Evolutionary conservation across 345 rosid genomes (phyloP).

Genomic region (Dipteronia dyeriana): DNA sequence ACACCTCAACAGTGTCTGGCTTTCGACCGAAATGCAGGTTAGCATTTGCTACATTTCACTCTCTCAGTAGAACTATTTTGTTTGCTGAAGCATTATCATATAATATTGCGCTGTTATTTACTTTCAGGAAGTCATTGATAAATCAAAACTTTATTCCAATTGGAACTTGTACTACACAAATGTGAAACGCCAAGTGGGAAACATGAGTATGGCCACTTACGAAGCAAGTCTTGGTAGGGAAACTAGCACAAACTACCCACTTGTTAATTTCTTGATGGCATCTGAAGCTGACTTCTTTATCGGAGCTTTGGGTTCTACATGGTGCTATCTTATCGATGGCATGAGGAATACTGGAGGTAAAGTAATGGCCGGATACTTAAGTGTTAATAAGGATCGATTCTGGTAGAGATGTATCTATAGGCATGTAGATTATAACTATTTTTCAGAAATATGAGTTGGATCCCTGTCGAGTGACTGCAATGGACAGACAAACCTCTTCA

Average conservation of each 20-base stretch:
- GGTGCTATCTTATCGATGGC: slow-evolving; percentile 95
- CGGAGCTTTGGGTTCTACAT: slow-evolving; percentile 95
- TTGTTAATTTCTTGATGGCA: slow-evolving; percentile 94
- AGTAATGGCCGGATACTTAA: slow-evolving; percentile 88
- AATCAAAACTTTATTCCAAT: slow-evolving; percentile 40
- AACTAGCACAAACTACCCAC: slow-evolving; percentile 90
- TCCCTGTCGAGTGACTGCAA: background rate
- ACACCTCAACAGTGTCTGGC: slow-evolving; percentile 73
- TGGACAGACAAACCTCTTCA: background rate
- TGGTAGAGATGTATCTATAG: slow-evolving; percentile 49
- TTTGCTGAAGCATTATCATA: background rate
- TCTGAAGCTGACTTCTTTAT: slow-evolving; percentile 82
- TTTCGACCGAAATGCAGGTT: slow-evolving; percentile 95
- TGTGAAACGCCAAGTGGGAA: slow-evolving; percentile 79
- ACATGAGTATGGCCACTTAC: slow-evolving; percentile 71
- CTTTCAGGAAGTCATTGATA: slow-evolving; percentile 64
- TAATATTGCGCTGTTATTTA: background rate
- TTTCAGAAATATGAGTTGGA: background rate
- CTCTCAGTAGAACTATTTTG: background rate
- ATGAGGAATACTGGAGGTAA: slow-evolving; percentile 98
- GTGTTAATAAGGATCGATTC: slow-evolving; percentile 91
- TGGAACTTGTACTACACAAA: slow-evolving; percentile 88
- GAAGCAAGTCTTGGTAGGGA: slow-evolving; percentile 93
- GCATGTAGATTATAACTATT: background rate
- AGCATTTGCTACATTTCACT: background rate